phyloP scores from a whole-genome alignment of 352 stramenopile species.

The Phytophthora ramorum region DNA sequence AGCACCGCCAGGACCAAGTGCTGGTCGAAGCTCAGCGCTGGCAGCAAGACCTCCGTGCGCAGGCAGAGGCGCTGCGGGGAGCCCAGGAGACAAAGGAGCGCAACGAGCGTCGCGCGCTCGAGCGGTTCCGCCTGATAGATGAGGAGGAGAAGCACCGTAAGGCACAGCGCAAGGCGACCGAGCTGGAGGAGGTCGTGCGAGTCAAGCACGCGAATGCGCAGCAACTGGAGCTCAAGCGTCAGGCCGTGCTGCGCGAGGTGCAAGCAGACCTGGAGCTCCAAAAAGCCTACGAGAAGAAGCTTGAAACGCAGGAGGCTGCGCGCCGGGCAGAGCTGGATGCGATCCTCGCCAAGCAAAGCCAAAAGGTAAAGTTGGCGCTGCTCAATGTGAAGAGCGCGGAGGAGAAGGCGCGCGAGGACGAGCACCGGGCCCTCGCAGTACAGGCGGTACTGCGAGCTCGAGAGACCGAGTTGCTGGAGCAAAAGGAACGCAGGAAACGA shows the following conservation, averaged over 20 bases:
- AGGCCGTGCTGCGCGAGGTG: conserved; percentile 45
- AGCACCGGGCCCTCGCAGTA: conserved; percentile 47
- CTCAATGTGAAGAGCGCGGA: conserved; percentile 69
- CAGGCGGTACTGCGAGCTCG: conserved; percentile 49
- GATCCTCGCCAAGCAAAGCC: conserved; percentile 58
- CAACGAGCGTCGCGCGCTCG: conserved; percentile 52
- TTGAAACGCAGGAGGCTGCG: conserved; percentile 53
- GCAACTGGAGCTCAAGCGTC: conserved; percentile 60
- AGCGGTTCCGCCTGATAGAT: conserved; percentile 47
- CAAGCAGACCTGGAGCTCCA: conserved; percentile 54
- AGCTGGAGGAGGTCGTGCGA: conserved; percentile 50
- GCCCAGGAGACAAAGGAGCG: conserved; percentile 49
- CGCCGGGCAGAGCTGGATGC: conserved; percentile 53
- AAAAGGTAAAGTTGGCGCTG: conserved; percentile 62
- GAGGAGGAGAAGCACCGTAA: conserved; percentile 57
- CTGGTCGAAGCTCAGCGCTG: conserved; percentile 50
- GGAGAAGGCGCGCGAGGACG: conserved; percentile 65
- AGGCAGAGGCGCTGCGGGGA: conserved; percentile 43
- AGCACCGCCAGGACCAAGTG: conserved; percentile 36
- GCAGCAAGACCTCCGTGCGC: conserved; percentile 49
- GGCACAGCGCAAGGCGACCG: conserved; percentile 49
- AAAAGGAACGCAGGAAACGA: conserved; percentile 41
- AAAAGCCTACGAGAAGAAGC: conserved; percentile 55
- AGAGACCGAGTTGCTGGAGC: conserved; percentile 45
- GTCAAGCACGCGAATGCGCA: conserved; percentile 60